Evolutionary conservation across 2,329 filamentous ascomycete genomes (phyloP), one percentile per base, ranked within the genome.

Genomic region (Cercospora sesami): DNA sequence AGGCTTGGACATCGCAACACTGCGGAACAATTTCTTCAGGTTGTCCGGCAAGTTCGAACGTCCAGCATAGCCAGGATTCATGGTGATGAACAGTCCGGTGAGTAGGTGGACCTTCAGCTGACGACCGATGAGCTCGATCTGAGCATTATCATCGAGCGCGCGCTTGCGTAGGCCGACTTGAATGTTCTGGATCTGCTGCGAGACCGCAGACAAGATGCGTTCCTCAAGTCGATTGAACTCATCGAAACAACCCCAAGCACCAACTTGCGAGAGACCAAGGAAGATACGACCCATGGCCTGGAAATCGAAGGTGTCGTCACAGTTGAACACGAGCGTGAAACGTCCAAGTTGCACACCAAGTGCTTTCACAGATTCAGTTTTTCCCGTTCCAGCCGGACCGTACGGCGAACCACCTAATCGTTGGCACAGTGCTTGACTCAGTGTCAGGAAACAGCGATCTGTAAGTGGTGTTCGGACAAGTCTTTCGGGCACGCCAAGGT

Each of bases 201-300:
- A 99, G 16, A 99, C 96, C 18, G 95, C 95, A 55, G 96, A 99
- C 69, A 99, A 82, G 69, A 99, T 99, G 72, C 95, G 90, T 82
- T 99, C 95, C 77, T 99, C 95, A 21, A 99, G 85, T 86, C 95
- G 92, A 81, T 99, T 99, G 85, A 99, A 99, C 83, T 99, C 95
- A 77, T 99, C 95, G 80, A 99, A 99, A 84, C 95, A 99, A 76
- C 96, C 96, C 95, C 95, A 99, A 4, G 95, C 95, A 79, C 95
- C 95, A 59, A 99, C 95, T 80, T 99, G 95, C 79, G 96, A 99
- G 70, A 99, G 96, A 86, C 95, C 95, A 39, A 99, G 86, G 86
- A 99, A 99, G 75, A 99, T 99, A 74, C 95, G 92, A 14, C 96
- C 96, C 95, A 99, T 99, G 61, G 95, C 95, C 78, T 99, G 95